Evolutionary conservation across 2,329 filamentous ascomycete genomes (phyloP), one percentile per base, ranked within the genome.

Genomic region (Ophiocordyceps camponoti-rufipedis): DNA sequence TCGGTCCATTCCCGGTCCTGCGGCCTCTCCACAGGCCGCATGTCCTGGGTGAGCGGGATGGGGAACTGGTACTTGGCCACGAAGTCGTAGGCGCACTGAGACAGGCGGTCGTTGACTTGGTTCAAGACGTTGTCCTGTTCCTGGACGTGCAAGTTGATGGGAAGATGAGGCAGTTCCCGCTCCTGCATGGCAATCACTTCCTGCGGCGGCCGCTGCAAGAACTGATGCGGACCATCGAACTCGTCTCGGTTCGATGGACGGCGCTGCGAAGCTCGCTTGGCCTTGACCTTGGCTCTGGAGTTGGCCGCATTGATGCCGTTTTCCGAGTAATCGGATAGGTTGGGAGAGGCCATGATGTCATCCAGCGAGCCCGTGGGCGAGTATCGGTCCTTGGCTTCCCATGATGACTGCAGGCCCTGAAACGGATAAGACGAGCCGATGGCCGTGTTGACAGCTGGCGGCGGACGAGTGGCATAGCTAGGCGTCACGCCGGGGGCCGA

Each of bases 11-110:
- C 85, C 50, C 84, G 74, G 62, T 88, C 84, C 55, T 80, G 78
- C 31, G 84, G 78, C 42, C 78, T 68, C 58, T 82, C 78, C 45
- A 88, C 72, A 2, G 81, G 80, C 53, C 84, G 75, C 74, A 87
- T 87, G 60, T 89, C 83, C 60, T 82, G 75, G 47, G 85, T 84
- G 55, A 91, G 64, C 11, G 85, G 85, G 53, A 93, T 87, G 12
- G 85, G 85, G 58, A 93, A 93, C 62, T 89, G 85, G 60, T 91
- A 91, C 63, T 86, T 87, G 54, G 85, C 85, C 55, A 93, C 80
- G 62, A 93, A 93, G 64, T 93, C 84, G 69, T 82, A 93, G 31
- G 85, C 85, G 60, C 85, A 91, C 61, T 83, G 82, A 23, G 85
- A 87, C 42, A 93, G 70, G 49, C 85, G 75, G 63, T 89, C 84